Base-by-base conservation (phyloP, 306 rosid species). In the Fagus crenata region DNA sequence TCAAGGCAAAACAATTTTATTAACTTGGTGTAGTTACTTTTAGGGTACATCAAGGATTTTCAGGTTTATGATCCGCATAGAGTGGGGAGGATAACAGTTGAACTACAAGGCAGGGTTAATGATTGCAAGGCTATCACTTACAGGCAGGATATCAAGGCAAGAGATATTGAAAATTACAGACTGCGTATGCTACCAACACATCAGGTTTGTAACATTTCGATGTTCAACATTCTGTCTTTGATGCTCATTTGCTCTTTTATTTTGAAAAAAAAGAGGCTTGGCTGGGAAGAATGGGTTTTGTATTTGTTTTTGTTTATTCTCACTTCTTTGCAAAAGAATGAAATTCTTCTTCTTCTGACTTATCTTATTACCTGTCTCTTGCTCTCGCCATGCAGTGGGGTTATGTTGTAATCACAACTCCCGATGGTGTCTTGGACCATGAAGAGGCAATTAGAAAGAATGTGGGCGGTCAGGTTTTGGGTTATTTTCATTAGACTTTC, bases 361-460 rank as follows among this genome's bases (percentile, higher is more conserved):
- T n/a, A 63, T 35, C 69, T 35, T 40, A 14, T 35, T 63, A 63
- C 18, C 41, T 63, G 42, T 65, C 71, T 36, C 59, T 54, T 11
- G 71, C 28, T 67, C 69, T 86, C 68, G 76, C 22, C 56, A 8
- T 88, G 89, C 96, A 89, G 98, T 95, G 98, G 98, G 98, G 98
- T 80, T 90, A 92, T 87, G 91, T 95, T 74, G 97, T 92, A 84
- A 84, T 95, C 71, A 87, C 98, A 39, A 92, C 98, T 58, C 97
- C 98, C 0, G 97, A 95, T 33, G 97, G 97, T 67, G 85, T 95
- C 82, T 82, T 95, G 92, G 98, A 95, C 86, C 97, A 95, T 63
- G 98, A 95, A 83, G 97, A 89, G 85, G 96, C 97, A 31, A 78
- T 88, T 3, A 84, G 40, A 69, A 83, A 86, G 73, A 90, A 92